Base-by-base conservation (phyloP, 176 grass and related monocot genomes). In the Guadua angustifolia region DNA sequence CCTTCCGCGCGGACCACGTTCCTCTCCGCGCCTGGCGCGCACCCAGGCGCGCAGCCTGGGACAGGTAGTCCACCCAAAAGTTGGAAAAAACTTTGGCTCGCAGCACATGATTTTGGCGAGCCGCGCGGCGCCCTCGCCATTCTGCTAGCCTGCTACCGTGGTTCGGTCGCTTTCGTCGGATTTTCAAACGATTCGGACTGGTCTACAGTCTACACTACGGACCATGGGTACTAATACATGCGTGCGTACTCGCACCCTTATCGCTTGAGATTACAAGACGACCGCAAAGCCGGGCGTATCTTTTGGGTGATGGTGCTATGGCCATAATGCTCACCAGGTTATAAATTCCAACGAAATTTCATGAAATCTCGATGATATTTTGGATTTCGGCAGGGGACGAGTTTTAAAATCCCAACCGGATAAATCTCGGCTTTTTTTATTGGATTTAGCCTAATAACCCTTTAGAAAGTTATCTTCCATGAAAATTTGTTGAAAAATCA, bases 1-100 rank as follows among this genome's bases (percentile, higher is more conserved):
- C 19, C 15, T 26, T 58, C 15, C 58, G 52, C 78, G 82, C 75
- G 18, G 74, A 53, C 87, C 87, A 88, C 81, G 87, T 88, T 84
- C 67, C 63, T 39, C 69, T 29, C 76, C 67, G 49, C 69, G 36
- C 45, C 57, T 40, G 75, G 51, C 77, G 22, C 22, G 55, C 15
- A 7, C 36, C 62, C 50, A 6, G 45, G 46, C n/a, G n/a, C n/a
- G n/a, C n/a, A 43, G 26, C 1, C 29, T n/a, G 29, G 29, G 29
- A 29, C 19, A 12, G 69, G 19, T 68, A 75, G 87, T 70, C 88
- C 83, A 86, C 78, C 36, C 51, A 0, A 45, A 18, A 59, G 8
- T 44, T 12, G 16, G 29, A 38, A 35, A 35, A 52, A 44, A 0
- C 7, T 29, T 29, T 4, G 79, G 53, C 10, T 0, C 4, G 66